A percentile compares a stretch with the other conserved stretches of the same genome.
Evolutionary conservation across 805 yeast genomes (phyloP).

Genomic region (Starmera pachycereana): DNA sequence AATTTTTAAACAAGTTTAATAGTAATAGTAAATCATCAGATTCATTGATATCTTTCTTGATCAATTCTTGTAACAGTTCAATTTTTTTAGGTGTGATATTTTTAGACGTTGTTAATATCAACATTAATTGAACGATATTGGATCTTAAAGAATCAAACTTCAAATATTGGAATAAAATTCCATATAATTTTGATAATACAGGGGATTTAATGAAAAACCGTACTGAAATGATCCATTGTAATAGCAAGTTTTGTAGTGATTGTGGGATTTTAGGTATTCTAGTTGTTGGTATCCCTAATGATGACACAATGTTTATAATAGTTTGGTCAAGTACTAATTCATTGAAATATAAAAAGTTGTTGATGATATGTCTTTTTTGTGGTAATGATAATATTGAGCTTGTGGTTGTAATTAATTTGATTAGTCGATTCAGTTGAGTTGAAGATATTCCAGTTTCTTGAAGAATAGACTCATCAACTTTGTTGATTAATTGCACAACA

Average conservation of each 20-base stretch:
- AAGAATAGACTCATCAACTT: slow-evolving; percentile 2
- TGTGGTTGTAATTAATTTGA: slow-evolving; percentile 4
- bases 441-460: slow-evolving; percentile 4
- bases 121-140: slow-evolving; percentile 23
- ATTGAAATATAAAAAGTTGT: slow-evolving; percentile 20
- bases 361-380: slow-evolving; percentile 12
- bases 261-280: slow-evolving; percentile 7
- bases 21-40: slow-evolving; percentile 15
- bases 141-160: slow-evolving; percentile 25
- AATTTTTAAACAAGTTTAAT: slow-evolving; percentile 13
- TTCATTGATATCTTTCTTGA: slow-evolving; percentile 8
- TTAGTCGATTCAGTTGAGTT: slow-evolving; percentile 3
- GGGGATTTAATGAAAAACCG: slow-evolving; percentile 14
- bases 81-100: slow-evolving; percentile 23
- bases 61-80: slow-evolving; percentile 13
- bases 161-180: slow-evolving; percentile 24
- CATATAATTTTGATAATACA: slow-evolving; percentile 12
- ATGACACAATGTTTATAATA: slow-evolving; percentile 17
- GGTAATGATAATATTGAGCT: not conserved
- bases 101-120: slow-evolving; percentile 20
- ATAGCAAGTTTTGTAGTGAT: slow-evolving; percentile 17
- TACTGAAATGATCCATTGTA: slow-evolving; percentile 26
- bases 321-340: slow-evolving; percentile 16
- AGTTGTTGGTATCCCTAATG: slow-evolving; percentile 20
- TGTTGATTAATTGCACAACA: not conserved